phyloP scores from a whole-genome alignment of 768 basidiomycete genomes.

The Pholiota microspora region DNA sequence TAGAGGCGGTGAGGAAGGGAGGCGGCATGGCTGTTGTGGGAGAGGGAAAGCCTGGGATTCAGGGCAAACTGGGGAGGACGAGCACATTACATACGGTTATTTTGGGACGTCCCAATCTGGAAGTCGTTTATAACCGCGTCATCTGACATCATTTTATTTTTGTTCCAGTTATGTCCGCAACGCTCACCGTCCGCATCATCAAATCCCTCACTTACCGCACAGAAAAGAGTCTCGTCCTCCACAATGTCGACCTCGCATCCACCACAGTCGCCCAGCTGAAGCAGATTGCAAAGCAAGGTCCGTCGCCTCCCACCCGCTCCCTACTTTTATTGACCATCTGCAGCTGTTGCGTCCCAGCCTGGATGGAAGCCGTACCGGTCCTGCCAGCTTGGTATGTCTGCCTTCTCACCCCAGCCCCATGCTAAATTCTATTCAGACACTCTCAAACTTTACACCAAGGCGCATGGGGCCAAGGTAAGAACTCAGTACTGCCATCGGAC shows the following conservation, averaged over 20 bases:
- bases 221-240: constrained; percentile 82
- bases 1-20: constrained; percentile 51
- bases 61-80: not conserved
- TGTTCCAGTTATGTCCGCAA: constrained; percentile 70
- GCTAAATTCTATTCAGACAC: constrained; percentile 58
- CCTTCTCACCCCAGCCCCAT: not conserved
- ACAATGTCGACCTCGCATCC: constrained; percentile 72
- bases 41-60: constrained; percentile 19
- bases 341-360: constrained; percentile 70
- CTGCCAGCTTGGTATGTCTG: constrained; percentile 56
- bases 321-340: constrained; percentile 8
- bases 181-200: constrained; percentile 88
- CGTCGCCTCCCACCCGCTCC: constrained; percentile 6
- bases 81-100: no score
- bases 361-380: constrained; percentile 91
- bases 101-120: not conserved
- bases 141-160: not conserved
- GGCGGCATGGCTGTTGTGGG: constrained; percentile 26
- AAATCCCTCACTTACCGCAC: constrained; percentile 95
- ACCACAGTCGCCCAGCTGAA: constrained; percentile 83
- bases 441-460: constrained; percentile 90
- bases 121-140: not conserved
- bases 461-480: constrained; percentile 89
- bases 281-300: constrained; percentile 66
- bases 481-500: not conserved